Percentiles rank a stretch among this genome's conserved stretches.
Evolutionary conservation across 2,329 filamentous ascomycete genomes (phyloP).

Genomic region (Aureobasidium sp.): DNA sequence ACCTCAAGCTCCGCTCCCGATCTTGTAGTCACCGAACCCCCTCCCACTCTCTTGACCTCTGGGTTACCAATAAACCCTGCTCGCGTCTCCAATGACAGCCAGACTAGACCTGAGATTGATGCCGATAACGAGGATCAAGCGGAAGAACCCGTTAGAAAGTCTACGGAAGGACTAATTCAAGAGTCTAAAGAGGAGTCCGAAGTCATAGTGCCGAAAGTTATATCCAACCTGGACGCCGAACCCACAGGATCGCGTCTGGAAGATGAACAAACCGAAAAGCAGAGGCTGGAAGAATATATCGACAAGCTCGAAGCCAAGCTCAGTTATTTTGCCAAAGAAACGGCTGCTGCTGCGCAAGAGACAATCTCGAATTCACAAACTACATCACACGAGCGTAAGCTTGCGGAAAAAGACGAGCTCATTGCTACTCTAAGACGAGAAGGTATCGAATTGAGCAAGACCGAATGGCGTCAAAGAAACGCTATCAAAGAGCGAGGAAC

Average conservation of each 20-base stretch:
- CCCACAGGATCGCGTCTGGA: constrained; percentile 42
- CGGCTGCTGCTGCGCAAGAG: constrained; percentile 64
- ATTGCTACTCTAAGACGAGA: constrained; percentile 88
- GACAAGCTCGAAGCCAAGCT: constrained; percentile 88
- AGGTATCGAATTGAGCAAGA: constrained; percentile 77
- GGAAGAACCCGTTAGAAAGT: neutral
- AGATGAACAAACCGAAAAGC: constrained; percentile 42
- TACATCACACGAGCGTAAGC: constrained; percentile 63
- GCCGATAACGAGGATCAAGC: neutral
- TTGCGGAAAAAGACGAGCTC: constrained; percentile 84
- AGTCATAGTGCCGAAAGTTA: neutral
- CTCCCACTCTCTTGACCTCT: constrained; percentile 20
- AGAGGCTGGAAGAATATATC: constrained; percentile 77
- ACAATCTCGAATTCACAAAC: constrained; percentile 52
- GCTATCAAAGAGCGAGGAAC: constrained; percentile 36
- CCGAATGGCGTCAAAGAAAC: constrained; percentile 63
- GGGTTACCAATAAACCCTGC: constrained; percentile 27
- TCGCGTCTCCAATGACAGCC: constrained; percentile 21
- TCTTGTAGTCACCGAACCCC: neutral
- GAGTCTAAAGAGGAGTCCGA: neutral
- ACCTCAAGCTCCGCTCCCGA: neutral
- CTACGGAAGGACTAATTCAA: too few relatives aligned
- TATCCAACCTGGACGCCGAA: constrained; percentile 32
- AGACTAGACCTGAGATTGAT: constrained; percentile 17
- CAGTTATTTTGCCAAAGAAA: constrained; percentile 75